phyloP scores from a whole-genome alignment of 202 grass and related monocot genomes.

The Elaeis oleifera region DNA sequence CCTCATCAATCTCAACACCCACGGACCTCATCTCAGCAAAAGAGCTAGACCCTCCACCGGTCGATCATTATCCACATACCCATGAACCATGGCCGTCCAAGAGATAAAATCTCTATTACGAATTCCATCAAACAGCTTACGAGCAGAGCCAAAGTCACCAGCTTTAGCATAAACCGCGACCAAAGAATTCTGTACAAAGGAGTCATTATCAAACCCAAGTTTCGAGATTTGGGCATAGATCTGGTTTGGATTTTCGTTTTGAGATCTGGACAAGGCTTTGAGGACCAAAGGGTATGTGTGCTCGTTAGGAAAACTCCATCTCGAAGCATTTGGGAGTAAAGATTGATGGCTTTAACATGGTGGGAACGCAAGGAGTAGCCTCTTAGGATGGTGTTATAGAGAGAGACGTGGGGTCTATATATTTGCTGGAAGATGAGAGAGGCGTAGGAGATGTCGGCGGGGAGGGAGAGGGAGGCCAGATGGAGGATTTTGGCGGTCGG shows the following conservation, averaged over 20 bases:
- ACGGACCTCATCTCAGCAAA: conserved; percentile 3
- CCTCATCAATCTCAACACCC: conserved; percentile 12
- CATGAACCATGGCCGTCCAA: conserved; percentile 22
- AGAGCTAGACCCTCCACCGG: background rate
- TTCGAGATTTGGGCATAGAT: conserved; percentile 17
- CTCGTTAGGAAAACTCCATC: conserved; percentile 13
- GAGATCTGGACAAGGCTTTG: conserved; percentile 2
- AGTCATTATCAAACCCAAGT: conserved; percentile 1
- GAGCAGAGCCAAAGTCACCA: conserved; percentile 1
- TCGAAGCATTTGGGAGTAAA: conserved; percentile 13
- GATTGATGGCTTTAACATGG: conserved; percentile 4
- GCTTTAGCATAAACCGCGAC: conserved; percentile 8
- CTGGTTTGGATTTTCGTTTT: background rate
- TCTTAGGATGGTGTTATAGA: background rate
- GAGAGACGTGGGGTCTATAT: background rate
- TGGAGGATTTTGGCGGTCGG: background rate
- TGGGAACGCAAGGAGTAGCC: background rate
- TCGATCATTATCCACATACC: background rate
- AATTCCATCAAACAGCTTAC: conserved; percentile 5
- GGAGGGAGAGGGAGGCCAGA: conserved; percentile 2
- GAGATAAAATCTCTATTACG: background rate
- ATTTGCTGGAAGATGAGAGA: background rate
- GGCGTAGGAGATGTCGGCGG: conserved; percentile 3
- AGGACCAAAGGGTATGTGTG: conserved; percentile 25
- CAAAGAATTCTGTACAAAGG: conserved; percentile 17